Percentiles rank a stretch among this genome's conserved stretches.
phyloP scores from a whole-genome alignment of 2,329 filamentous ascomycete species.

The Ilyonectria robusta region DNA sequence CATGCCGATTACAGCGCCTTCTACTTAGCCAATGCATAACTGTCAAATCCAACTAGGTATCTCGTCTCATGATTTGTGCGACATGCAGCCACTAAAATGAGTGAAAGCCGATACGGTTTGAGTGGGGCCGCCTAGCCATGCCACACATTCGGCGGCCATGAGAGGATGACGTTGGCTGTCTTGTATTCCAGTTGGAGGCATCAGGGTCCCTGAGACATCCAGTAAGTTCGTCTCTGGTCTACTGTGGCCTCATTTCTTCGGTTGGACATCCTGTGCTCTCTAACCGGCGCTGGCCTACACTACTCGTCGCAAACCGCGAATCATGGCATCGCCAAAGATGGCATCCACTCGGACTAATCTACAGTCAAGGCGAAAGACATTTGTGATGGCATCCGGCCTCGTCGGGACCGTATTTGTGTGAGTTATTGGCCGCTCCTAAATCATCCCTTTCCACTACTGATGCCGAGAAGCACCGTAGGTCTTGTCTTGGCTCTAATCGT shows the following conservation, averaged over 20 bases:
- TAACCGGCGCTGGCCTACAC: neutral
- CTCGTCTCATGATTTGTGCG: neutral
- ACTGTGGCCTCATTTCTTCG: neutral
- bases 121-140: constrained; percentile 19
- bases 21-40: neutral
- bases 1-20: neutral
- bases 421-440: neutral
- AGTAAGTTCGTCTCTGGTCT: neutral
- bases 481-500: constrained; percentile 32
- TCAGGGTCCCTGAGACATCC: neutral
- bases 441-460: neutral
- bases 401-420: constrained; percentile 16
- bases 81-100: neutral
- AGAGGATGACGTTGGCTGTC: constrained; percentile 19
- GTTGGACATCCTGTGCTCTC: neutral
- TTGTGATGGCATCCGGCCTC: constrained; percentile 4
- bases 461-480: constrained; percentile 11
- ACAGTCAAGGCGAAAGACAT: neutral
- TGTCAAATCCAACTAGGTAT: too few species aligned
- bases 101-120: constrained; percentile 5
- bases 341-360: neutral
- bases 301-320: neutral
- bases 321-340: neutral
- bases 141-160: constrained; percentile 5
- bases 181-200: neutral